phyloP scores from a whole-genome alignment of 1,284 basidiomycete species.

The Sphagnurus paluster region DNA sequence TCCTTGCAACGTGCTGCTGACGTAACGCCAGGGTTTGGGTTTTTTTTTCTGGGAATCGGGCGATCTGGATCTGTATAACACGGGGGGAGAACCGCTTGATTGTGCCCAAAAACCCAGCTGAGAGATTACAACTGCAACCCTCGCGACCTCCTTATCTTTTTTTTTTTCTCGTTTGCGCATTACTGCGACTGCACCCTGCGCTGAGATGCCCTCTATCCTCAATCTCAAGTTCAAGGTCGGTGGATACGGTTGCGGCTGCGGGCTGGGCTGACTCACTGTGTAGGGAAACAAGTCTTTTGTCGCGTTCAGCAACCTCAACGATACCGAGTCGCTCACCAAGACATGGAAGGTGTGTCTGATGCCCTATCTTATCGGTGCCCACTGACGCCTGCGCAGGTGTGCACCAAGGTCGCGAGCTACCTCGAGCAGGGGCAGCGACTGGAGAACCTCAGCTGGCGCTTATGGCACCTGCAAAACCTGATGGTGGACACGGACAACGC shows the following conservation, averaged over 20 bases:
- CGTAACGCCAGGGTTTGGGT: too few relatives aligned
- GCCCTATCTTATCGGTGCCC: slow-evolving; percentile 5
- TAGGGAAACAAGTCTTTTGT: slow-evolving; percentile 90
- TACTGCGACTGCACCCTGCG: slow-evolving; percentile 17
- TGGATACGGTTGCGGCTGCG: slow-evolving; percentile 26
- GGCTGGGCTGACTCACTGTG: slow-evolving; percentile 22
- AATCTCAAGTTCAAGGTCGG: slow-evolving; percentile 84
- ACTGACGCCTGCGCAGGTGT: slow-evolving; percentile 51
- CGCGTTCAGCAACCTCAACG: slow-evolving; percentile 81
- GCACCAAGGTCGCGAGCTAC: slow-evolving; percentile 82
- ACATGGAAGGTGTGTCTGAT: slow-evolving; percentile 72
- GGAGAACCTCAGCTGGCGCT: slow-evolving; percentile 84
- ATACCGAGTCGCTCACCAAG: slow-evolving; percentile 78
- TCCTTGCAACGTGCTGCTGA: too few relatives aligned
- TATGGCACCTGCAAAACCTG: slow-evolving; percentile 85
- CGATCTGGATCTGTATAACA: too few relatives aligned
- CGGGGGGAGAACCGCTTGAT: too few relatives aligned
- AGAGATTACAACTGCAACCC: too few relatives aligned
- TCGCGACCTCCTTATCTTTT: slow-evolving; percentile 10
- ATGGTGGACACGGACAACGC: slow-evolving; percentile 87
- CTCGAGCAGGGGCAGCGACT: slow-evolving; percentile 84
- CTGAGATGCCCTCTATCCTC: slow-evolving; percentile 74
- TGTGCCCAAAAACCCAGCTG: too few relatives aligned
- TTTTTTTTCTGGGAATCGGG: too few relatives aligned
- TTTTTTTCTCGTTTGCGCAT: slow-evolving; percentile 12